Conservation (phyloP, 768 basidiomycete species). For the Podaxis sp. region DNA sequence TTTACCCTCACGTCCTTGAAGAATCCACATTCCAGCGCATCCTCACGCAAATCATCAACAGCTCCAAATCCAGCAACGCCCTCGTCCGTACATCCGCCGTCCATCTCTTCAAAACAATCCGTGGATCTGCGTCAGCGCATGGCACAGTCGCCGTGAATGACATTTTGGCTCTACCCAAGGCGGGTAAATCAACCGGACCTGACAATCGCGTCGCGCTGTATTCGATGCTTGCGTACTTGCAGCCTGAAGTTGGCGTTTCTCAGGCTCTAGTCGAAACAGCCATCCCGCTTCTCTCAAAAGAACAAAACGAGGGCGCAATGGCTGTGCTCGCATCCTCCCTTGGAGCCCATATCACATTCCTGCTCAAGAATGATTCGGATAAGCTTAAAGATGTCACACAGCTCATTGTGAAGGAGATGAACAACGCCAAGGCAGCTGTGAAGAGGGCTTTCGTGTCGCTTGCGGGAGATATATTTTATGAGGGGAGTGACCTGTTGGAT, state of each 20-base stretch:
- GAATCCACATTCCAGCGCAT: constrained; percentile 50
- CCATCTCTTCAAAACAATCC: constrained; percentile 52
- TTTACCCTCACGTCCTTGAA: constrained; percentile 52
- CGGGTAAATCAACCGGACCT: constrained; percentile 83
- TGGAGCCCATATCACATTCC: constrained; percentile 54
- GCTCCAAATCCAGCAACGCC: constrained; percentile 73
- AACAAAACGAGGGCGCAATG: constrained; percentile 71
- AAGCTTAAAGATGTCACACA: constrained; percentile 40
- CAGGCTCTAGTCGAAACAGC: constrained; percentile 45
- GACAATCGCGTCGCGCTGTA: constrained; percentile 86
- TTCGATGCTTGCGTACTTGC: constrained; percentile 64
- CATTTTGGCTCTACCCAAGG: constrained; percentile 69
- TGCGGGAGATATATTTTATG: constrained; percentile 59
- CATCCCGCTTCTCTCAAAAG: constrained; percentile 57
- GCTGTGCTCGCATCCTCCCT: constrained; percentile 55
- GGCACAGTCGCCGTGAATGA: constrained; percentile 51
- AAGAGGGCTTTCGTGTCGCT: constrained; percentile 64
- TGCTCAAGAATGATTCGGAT: constrained; percentile 46
- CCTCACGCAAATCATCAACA: constrained; percentile 59
- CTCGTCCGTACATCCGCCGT: constrained; percentile 56
- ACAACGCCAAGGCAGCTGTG: constrained; percentile 55
- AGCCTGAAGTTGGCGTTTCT: constrained; percentile 42
- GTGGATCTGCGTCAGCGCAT: constrained; percentile 23
- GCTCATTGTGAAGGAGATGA: constrained; percentile 72
- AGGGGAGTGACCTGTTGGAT: constrained; percentile 37